These are phyloP conservation scores for Calonectria henricotiae DNA, from an alignment of 2,329 filamentous ascomycete species.

Conservation along the genomic window DNA sequence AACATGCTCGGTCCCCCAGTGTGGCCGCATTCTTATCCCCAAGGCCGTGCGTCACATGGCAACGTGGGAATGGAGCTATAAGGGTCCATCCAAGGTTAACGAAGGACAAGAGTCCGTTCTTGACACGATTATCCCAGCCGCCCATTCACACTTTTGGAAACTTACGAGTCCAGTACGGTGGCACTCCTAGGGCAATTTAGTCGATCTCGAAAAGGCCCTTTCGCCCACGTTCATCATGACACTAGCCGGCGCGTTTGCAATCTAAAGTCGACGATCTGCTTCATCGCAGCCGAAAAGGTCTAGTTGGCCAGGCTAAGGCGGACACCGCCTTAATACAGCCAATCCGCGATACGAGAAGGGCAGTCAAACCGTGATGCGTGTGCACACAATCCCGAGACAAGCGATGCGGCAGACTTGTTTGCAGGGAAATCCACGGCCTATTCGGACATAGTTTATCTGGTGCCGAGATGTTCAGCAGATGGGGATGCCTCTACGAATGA, in stretches of 20 bases:
- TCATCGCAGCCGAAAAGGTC: slow-evolving; percentile 41
- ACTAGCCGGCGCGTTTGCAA: slow-evolving; percentile 45
- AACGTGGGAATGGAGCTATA: slow-evolving; percentile 37
- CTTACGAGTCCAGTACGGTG: slow-evolving; percentile 35
- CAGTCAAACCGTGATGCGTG: slow-evolving; percentile 10
- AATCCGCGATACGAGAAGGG: slow-evolving; percentile 23
- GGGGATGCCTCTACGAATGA: slow-evolving; percentile 28
- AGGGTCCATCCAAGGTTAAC: slow-evolving; percentile 44
- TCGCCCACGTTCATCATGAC: slow-evolving; percentile 43
- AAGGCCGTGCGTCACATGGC: slow-evolving; percentile 41
- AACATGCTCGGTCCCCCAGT: slow-evolving; percentile 34
- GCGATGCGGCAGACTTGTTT: slow-evolving; percentile 35
- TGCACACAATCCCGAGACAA: slow-evolving; percentile 27
- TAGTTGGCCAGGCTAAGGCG: slow-evolving; percentile 36
- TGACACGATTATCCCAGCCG: slow-evolving; percentile 37
- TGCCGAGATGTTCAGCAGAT: slow-evolving; percentile 21
- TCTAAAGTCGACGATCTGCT: slow-evolving; percentile 42
- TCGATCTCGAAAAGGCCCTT: slow-evolving; percentile 41
- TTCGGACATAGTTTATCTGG: slow-evolving; percentile 25
- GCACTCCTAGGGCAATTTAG: slow-evolving; percentile 37
- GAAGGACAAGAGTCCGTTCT: slow-evolving; percentile 42
- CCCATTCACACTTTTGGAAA: slow-evolving; percentile 48
- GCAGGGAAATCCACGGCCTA: slow-evolving; percentile 32
- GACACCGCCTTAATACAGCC: slow-evolving; percentile 23
- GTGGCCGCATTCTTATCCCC: slow-evolving; percentile 39